Evolutionary conservation across 176 grass and related monocot species (phyloP).

Genomic region (Coix lacrymajobi): DNA sequence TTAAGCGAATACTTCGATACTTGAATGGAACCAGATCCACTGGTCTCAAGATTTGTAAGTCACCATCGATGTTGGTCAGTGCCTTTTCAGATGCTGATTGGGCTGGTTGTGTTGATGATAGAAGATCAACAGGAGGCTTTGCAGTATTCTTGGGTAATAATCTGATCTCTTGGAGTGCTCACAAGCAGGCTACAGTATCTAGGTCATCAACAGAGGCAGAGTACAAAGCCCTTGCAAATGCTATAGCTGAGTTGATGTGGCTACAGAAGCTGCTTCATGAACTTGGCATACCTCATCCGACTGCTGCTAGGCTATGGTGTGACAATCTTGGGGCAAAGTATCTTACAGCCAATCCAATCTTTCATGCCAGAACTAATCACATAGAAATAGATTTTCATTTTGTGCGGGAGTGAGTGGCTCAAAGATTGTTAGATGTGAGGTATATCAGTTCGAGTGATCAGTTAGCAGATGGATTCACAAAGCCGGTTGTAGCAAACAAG

Average conservation of each 20-base stretch:
- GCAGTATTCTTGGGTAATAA: not conserved
- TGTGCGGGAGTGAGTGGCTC: not conserved
- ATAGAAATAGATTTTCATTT: no score
- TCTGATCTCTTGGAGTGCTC: not conserved
- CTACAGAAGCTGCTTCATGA: not conserved
- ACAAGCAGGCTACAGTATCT: not conserved
- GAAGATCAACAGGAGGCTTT: not conserved
- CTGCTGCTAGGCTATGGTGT: not conserved
- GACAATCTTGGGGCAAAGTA: no score
- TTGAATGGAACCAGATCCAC: no score
- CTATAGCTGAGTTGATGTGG: not conserved
- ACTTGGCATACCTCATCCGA: not conserved
- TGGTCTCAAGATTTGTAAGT: no score
- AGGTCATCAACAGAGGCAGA: not conserved
- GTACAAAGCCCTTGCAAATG: not conserved
- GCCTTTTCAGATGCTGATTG: no score
- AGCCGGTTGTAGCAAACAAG: not conserved
- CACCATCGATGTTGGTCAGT: no score
- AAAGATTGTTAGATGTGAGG: not conserved
- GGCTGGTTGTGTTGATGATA: not conserved
- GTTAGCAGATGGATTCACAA: not conserved
- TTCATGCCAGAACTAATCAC: no score
- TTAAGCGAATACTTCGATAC: no score
- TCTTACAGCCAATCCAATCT: no score
- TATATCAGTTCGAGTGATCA: not conserved